Evolutionary conservation across 179 eudicot genomes (phyloP).

Genomic region (Silene vulgaris): DNA sequence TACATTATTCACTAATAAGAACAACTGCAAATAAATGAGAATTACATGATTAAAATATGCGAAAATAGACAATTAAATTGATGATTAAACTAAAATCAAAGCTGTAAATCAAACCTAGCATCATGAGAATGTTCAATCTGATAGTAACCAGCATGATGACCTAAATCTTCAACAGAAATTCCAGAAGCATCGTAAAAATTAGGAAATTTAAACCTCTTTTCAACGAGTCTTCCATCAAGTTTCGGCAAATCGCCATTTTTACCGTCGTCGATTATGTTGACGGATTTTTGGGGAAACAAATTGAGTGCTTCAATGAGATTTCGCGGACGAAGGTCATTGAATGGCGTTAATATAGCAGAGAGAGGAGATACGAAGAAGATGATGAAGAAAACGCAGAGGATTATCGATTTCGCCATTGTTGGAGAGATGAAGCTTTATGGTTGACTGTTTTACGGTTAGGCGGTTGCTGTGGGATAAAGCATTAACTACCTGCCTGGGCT

Average conservation of each 20-base stretch:
- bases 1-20: background rate
- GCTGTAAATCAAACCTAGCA: slow-evolving; percentile 39
- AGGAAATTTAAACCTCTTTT: slow-evolving; percentile 50
- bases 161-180: slow-evolving; percentile 47
- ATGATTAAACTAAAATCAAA: background rate
- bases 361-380: slow-evolving; percentile 30
- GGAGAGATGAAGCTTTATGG: background rate
- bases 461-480: background rate
- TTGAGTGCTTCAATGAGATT: slow-evolving; percentile 60
- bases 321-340: slow-evolving; percentile 29
- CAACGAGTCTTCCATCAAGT: slow-evolving; percentile 37
- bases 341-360: slow-evolving; percentile 21
- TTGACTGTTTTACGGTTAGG: background rate
- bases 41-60: background rate
- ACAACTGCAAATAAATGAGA: background rate
- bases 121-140: slow-evolving; percentile 47
- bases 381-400: slow-evolving; percentile 25
- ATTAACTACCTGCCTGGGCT: slow-evolving; percentile 2
- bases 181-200: slow-evolving; percentile 30
- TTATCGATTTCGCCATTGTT: slow-evolving; percentile 25
- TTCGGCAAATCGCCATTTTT: background rate
- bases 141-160: slow-evolving; percentile 71
- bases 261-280: slow-evolving; percentile 39
- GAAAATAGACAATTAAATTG: background rate
- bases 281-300: slow-evolving; percentile 53